Percentiles rank a stretch among this genome's conserved stretches.
These are phyloP conservation scores for Colletotrichum sp. DNA, from an alignment of 2,329 filamentous ascomycete species.

Conservation along the genomic window DNA sequence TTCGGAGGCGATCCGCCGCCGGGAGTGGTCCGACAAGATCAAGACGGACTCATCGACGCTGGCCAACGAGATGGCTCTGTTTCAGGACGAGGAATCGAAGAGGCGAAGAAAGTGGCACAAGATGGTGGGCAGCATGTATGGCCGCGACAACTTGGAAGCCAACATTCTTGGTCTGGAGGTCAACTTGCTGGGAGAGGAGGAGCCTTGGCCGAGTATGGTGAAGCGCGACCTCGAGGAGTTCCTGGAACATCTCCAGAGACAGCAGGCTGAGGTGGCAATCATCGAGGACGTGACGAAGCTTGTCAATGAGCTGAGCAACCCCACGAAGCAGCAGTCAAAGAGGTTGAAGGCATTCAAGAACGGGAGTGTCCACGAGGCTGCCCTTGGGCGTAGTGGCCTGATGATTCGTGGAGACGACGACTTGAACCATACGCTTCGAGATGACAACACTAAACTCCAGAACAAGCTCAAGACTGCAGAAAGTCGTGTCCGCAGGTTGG, in stretches of 20 bases:
- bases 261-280: constrained; percentile 69
- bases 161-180: constrained; percentile 82
- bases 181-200: constrained; percentile 80
- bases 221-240: constrained; percentile 81
- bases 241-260: constrained; percentile 66
- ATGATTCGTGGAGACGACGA: constrained; percentile 89
- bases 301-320: constrained; percentile 78
- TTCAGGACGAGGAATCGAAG: constrained; percentile 91
- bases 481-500: constrained; percentile 87
- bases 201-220: constrained; percentile 78
- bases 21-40: constrained; percentile 92
- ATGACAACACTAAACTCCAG: constrained; percentile 79
- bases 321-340: constrained; percentile 85
- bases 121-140: constrained; percentile 77
- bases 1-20: constrained; percentile 82
- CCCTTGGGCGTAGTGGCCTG: constrained; percentile 84
- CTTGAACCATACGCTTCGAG: constrained; percentile 75
- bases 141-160: constrained; percentile 68
- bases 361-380: constrained; percentile 91
- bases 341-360: constrained; percentile 94
- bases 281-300: constrained; percentile 77
- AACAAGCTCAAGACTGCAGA: constrained; percentile 81
- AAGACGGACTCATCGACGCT: constrained; percentile 84
- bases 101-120: constrained; percentile 91
- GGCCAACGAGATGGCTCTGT: constrained; percentile 90